Percentiles rank a stretch among this genome's conserved stretches.
These are phyloP conservation scores for Alternaria solani DNA, from an alignment of 2,329 filamentous ascomycete genomes.

Conservation along the genomic window DNA sequence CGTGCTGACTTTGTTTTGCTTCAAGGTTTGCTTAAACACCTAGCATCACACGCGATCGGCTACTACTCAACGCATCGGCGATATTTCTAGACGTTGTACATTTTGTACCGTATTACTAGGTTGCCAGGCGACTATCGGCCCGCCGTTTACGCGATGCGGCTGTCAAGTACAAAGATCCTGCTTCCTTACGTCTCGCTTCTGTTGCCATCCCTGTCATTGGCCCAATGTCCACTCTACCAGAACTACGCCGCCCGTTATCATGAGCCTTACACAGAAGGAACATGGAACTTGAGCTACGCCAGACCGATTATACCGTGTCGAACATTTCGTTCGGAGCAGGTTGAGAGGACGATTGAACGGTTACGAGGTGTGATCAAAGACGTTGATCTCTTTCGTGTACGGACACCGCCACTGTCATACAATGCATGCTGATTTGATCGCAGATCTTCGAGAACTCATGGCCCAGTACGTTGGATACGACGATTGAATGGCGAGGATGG, in stretches of 20 bases:
- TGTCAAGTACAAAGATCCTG: constrained; percentile 1
- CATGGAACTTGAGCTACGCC: constrained; percentile 55
- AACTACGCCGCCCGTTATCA: constrained; percentile 52
- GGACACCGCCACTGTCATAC: neutral
- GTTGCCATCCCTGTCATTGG: constrained; percentile 24
- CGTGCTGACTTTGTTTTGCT: constrained; percentile 18
- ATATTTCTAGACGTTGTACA: neutral
- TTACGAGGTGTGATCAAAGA: constrained; percentile 53
- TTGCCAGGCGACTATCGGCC: neutral
- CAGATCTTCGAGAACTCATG: constrained; percentile 73
- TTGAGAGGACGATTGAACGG: constrained; percentile 52
- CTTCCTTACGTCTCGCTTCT: constrained; percentile 19
- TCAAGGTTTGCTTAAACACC: neutral
- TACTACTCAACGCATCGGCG: neutral
- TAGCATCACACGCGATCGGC: neutral
- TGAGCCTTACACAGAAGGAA: constrained; percentile 52
- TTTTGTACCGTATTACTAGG: neutral
- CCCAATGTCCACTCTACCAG: constrained; percentile 55
- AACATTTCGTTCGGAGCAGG: constrained; percentile 54
- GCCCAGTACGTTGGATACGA: constrained; percentile 80
- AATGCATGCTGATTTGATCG: neutral
- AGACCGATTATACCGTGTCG: constrained; percentile 56
- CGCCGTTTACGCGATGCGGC: constrained; percentile 12
- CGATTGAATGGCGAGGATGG: constrained; percentile 71
- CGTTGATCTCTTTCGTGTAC: constrained; percentile 66